Base-by-base conservation (phyloP, 23 red algal genomes). In the Agarophyton chilense region DNA sequence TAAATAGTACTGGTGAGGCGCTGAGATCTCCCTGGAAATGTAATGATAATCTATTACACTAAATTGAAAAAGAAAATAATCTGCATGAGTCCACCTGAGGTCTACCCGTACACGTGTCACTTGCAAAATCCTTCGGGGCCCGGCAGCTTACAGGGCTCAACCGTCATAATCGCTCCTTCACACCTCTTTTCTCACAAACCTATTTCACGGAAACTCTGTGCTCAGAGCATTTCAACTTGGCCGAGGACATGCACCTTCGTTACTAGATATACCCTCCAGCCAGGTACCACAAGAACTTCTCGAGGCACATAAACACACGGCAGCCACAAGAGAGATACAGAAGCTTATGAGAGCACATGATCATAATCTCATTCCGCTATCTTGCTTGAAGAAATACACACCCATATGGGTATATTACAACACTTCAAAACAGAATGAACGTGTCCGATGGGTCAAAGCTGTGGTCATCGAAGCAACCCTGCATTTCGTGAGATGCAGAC, bases 221-320 rank as follows among this genome's bases (percentile, higher is more conserved):
- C 65, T 87, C 7, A 87, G 82, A 19, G 31, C 65, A 54, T 87
- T 87, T 45, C 82, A 87, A 56, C 82, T 87, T 14, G 82, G 64
- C 28, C 8, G 28, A 53, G 49, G 64, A 28, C 74, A 87, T 38
- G 9, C 40, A 33, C 64, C 62, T n/a, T 87, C 82, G 2, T n/a
- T 87, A 35, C 38, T 87, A 25, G 64, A 64, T n/a, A 71, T 72
- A 19, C 65, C 64, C 17, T 29, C 9, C 5, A 36, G 28, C 14
- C 63, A 52, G 8, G 26, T 72, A 10, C 65, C 82, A 42, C 25
- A 72, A 47, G 82, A 74, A 2, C 64, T 87, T 32, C 29, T 87
- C 0, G 25, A 74, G 5, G 82, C 64, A 21, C 41, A 87, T 22
- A 76, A 54, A 46, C 9, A 34, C 6, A 32, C 34, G 26, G 14